A percentile compares a stretch with the other conserved stretches of the same genome.
phyloP scores from a whole-genome alignment of 2,329 filamentous ascomycete genomes.

The Colletotrichum sp. region DNA sequence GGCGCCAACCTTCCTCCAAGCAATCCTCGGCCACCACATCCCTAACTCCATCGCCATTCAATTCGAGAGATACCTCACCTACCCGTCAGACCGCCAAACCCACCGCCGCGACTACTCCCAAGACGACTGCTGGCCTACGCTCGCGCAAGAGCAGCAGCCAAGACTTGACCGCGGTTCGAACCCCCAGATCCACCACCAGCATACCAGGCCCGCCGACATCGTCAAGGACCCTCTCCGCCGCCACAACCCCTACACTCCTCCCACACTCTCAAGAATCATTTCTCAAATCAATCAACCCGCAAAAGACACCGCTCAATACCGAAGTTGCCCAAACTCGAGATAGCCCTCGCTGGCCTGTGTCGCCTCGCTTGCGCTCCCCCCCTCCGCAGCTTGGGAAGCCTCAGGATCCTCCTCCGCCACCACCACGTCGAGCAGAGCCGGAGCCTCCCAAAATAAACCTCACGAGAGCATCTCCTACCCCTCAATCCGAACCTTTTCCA shows the following conservation, averaged over 20 bases:
- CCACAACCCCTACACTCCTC: constrained; percentile 70
- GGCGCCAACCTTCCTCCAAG: constrained; percentile 34
- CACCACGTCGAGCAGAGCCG: constrained; percentile 49
- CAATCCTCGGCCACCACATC: constrained; percentile 42
- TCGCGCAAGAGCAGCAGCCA: constrained; percentile 70
- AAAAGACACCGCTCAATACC: constrained; percentile 59
- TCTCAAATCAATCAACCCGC: constrained; percentile 65
- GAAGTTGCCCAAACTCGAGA: constrained; percentile 51
- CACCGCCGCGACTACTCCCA: constrained; percentile 34
- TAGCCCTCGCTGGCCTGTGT: constrained; percentile 76
- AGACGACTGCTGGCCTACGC: constrained; percentile 43
- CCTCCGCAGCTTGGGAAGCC: constrained; percentile 62
- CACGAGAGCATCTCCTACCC: constrained; percentile 53
- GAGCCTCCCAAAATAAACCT: constrained; percentile 59
- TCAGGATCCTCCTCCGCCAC: constrained; percentile 43
- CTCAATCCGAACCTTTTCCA: constrained; percentile 41
- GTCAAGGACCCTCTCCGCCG: constrained; percentile 71
- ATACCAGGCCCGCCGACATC: constrained; percentile 66
- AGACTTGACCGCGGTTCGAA: constrained; percentile 67
- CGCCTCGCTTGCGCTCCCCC: constrained; percentile 78
- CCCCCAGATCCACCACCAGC: constrained; percentile 51
- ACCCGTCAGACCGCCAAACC: constrained; percentile 41
- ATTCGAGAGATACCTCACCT: constrained; percentile 54
- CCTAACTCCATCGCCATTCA: constrained; percentile 37
- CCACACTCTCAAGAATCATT: constrained; percentile 64